Conservation (phyloP, 805 yeast genomes). For the Zygoascus flipseniorum region DNA sequence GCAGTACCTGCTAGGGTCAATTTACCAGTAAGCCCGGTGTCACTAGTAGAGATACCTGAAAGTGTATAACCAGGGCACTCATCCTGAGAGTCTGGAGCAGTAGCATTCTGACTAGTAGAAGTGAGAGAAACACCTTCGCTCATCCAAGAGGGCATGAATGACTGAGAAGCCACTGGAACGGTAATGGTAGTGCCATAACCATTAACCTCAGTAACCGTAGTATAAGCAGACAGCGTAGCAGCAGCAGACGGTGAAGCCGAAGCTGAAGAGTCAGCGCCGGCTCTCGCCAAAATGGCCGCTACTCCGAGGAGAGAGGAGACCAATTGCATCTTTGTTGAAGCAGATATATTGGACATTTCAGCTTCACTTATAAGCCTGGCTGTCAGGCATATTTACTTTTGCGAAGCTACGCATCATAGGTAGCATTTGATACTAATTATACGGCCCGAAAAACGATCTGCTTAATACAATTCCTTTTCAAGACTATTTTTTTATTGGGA, state of each 20-base stretch:
- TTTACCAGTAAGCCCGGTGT: constrained; percentile 8
- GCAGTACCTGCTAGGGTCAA: constrained; percentile 17
- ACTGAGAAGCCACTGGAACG: not conserved
- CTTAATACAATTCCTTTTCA: too few species aligned
- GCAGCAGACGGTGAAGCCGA: not conserved
- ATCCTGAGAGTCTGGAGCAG: not conserved
- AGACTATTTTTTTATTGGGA: too few species aligned
- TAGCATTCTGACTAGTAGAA: not conserved
- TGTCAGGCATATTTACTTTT: too few species aligned
- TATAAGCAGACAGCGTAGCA: not conserved
- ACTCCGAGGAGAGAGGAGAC: not conserved
- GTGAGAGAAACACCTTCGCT: not conserved
- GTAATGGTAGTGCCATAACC: not conserved
- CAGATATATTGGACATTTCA: too few species aligned
- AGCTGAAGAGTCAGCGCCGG: not conserved
- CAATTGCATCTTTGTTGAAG: not conserved
- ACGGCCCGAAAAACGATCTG: too few species aligned
- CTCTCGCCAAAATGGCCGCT: not conserved
- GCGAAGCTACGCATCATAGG: too few species aligned
- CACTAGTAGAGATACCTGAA: not conserved
- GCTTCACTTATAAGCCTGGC: too few species aligned
- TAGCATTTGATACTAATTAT: too few species aligned
- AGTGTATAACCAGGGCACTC: constrained; percentile 8
- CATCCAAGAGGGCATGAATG: not conserved
- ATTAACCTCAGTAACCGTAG: not conserved